A percentile compares a stretch with the other conserved stretches of the same genome.
phyloP scores from a whole-genome alignment of 116 monocot species.

The Cymodocea nodosa region DNA sequence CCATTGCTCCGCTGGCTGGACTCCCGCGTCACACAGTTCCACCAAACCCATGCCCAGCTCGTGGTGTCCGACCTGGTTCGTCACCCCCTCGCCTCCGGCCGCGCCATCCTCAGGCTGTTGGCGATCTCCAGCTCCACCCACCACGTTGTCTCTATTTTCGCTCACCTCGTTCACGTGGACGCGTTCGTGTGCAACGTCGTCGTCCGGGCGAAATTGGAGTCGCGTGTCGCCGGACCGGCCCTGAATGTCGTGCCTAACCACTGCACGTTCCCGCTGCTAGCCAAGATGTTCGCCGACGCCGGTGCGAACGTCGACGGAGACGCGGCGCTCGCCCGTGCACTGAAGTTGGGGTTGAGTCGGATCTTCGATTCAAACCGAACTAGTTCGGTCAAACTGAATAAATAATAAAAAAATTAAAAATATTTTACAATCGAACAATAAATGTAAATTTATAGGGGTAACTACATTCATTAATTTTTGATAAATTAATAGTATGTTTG shows the following conservation, averaged over 20 bases:
- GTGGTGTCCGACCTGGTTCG: slow-evolving; percentile 7
- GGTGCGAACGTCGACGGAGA: slow-evolving; percentile 8
- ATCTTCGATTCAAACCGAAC: no score
- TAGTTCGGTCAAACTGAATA: no score
- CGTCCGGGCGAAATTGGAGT: slow-evolving; percentile 22
- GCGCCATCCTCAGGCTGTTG: slow-evolving; percentile 25
- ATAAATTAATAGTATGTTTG: no score
- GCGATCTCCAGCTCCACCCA: slow-evolving; percentile 4
- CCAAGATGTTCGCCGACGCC: slow-evolving; percentile 27
- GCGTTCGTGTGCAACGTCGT: slow-evolving; percentile 41
- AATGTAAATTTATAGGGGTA: no score
- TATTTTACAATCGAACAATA: no score
- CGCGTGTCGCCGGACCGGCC: background rate
- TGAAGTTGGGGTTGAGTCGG: slow-evolving; percentile 30
- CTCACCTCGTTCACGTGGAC: slow-evolving; percentile 24
- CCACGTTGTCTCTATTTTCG: slow-evolving; percentile 31
- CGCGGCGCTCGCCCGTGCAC: slow-evolving; percentile 18
- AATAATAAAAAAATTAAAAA: no score
- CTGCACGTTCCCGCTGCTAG: slow-evolving; percentile 44
- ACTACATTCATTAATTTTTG: no score
- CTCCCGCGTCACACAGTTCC: slow-evolving; percentile 5
- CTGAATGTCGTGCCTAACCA: slow-evolving; percentile 22
- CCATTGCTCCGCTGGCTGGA: slow-evolving; percentile 23
- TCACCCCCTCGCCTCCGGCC: slow-evolving; percentile 30
- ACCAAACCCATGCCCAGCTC: slow-evolving; percentile 19